Base-by-base conservation (phyloP, 768 basidiomycete species). In the Termitomyces sp. region DNA sequence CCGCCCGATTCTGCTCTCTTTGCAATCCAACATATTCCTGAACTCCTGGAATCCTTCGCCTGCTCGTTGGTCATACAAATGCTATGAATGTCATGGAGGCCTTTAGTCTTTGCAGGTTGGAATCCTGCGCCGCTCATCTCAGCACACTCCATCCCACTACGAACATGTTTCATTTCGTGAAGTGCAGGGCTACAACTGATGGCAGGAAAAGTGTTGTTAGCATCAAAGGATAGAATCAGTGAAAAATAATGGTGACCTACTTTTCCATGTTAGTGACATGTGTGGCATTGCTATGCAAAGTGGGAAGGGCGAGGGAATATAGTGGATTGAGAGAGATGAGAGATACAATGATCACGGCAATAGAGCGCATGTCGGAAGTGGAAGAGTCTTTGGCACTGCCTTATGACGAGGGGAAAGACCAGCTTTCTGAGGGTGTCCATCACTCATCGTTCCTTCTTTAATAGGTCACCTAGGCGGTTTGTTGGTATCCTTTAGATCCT, bases 281-380 rank as follows among this genome's bases (percentile, higher is more conserved):
- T 28, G n/a, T 27, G 35, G 35, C 27, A 32, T 27, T 19, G 5
- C 28, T 27, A 14, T 30, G 44, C 27, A 5, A 30, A n/a, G n/a
- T 37, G 17, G 58, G 58, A 55, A n/a, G 30, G 16, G 58, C 50
- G 10, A 59, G 30, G 11, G 48, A 40, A n/a, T 27, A 42, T 37
- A 46, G 5, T 12, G 21, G 39, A 34, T n/a, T 23, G 30, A 55
- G 28, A 23, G 53, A 35, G 21, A 47, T 10, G 9, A 59, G 28
- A 10, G n/a, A 19, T 10, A 40, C 16, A 27, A 54, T n/a, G 19
- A 54, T 28, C 21, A 43, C 11, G 37, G 42, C 19, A 43, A 48
- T 23, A 49, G 40, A 49, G 28, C 46, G 57, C 52, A 58, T 58
- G 16, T 40, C 8, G 39, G 50, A 7, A 14, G 34, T n/a, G 10